phyloP scores from a whole-genome alignment of 192 early-diverging fungal species.

The Backusella liffmaniae region DNA sequence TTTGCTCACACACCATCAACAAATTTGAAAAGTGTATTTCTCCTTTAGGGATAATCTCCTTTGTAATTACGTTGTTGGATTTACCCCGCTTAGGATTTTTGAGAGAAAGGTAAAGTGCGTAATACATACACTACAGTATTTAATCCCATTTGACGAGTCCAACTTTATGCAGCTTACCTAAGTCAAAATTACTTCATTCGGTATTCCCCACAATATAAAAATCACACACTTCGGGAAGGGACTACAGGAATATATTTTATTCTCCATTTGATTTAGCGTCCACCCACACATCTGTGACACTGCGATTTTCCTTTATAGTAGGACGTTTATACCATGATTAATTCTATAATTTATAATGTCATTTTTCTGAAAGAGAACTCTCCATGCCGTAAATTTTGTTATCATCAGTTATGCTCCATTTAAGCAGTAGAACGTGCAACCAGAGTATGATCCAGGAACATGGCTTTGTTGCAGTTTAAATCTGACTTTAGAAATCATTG shows the following conservation, averaged over 20 bases:
- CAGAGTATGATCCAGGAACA: background rate
- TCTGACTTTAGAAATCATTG: background rate
- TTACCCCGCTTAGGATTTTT: background rate
- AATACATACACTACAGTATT: background rate
- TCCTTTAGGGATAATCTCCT: conserved; percentile 4
- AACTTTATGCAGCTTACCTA: conserved; percentile 7
- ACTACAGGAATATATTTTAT: conserved; percentile 7
- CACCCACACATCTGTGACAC: background rate
- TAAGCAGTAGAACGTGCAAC: background rate
- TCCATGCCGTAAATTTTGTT: background rate
- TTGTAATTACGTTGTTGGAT: background rate
- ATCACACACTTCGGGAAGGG: background rate
- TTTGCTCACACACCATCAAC: conserved; percentile 4
- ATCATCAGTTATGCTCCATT: background rate
- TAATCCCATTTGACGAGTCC: background rate
- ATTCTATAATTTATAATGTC: background rate
- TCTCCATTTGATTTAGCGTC: background rate
- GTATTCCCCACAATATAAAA: conserved; percentile 5
- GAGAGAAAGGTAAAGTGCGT: background rate
- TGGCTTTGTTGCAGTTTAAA: background rate
- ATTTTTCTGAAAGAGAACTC: background rate
- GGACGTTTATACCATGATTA: background rate
- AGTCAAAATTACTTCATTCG: conserved; percentile 2
- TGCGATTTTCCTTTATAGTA: background rate
- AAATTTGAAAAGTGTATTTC: background rate